Conservation (phyloP, 2,329 filamentous ascomycete genomes). For the Juglanconis sp. region DNA sequence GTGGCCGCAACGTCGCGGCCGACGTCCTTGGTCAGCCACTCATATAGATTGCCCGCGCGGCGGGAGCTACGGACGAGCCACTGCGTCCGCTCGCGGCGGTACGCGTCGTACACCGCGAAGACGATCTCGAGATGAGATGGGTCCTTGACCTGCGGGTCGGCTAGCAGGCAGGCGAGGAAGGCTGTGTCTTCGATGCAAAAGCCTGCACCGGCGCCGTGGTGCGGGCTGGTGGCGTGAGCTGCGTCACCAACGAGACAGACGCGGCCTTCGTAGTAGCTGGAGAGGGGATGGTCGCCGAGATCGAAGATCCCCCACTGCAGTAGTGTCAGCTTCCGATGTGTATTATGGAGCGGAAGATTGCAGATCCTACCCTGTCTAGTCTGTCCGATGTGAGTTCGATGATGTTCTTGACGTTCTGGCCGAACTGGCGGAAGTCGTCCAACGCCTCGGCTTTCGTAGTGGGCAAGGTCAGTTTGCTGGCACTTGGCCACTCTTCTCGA, state of each 20-base stretch:
- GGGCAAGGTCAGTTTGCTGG: slow-evolving; percentile 21
- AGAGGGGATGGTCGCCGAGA: slow-evolving; percentile 40
- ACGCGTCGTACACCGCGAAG: slow-evolving; percentile 49
- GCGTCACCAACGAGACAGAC: slow-evolving; percentile 57
- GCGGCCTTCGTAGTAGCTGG: slow-evolving; percentile 38
- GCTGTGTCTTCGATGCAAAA: slow-evolving; percentile 54
- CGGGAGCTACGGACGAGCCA: slow-evolving; percentile 48
- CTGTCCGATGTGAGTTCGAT: slow-evolving; percentile 28
- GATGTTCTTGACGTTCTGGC: slow-evolving; percentile 28
- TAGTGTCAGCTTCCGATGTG: slow-evolving; percentile 2
- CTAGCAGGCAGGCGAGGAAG: slow-evolving; percentile 43
- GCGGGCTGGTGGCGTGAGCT: slow-evolving; percentile 60
- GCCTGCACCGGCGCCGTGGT: slow-evolving; percentile 57
- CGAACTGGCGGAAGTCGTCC: slow-evolving; percentile 33
- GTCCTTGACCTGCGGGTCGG: slow-evolving; percentile 33
- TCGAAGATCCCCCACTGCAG: slow-evolving; percentile 45
- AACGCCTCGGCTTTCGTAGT: slow-evolving; percentile 32
- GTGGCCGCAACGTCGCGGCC: slow-evolving; percentile 34
- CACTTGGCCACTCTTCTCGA: slow-evolving; percentile 28
- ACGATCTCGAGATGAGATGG: slow-evolving; percentile 37
- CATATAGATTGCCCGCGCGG: slow-evolving; percentile 41
- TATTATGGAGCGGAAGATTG: neutral
- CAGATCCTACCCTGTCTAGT: slow-evolving; percentile 26
- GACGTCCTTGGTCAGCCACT: slow-evolving; percentile 39
- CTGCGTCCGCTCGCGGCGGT: slow-evolving; percentile 46